A percentile compares a stretch with the other conserved stretches of the same genome.
phyloP scores from a whole-genome alignment of 2,329 filamentous ascomycete species.

The Pestalotiopsis fici region DNA sequence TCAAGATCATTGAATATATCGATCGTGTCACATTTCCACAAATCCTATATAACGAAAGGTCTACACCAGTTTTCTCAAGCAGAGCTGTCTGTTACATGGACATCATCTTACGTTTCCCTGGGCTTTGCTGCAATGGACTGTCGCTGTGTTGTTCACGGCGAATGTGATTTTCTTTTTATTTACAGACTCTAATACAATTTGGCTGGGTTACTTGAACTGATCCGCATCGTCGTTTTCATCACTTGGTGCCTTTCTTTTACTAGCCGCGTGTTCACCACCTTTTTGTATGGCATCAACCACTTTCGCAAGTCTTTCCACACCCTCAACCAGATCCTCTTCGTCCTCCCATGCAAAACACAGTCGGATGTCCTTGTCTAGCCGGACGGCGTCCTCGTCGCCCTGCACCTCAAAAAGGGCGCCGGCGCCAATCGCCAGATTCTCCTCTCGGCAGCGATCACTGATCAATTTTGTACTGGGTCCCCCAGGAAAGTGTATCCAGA shows the following conservation, averaged over 20 bases:
- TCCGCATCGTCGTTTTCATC: background rate
- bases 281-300: slow-evolving; percentile 30
- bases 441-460: slow-evolving; percentile 56
- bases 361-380: slow-evolving; percentile 62
- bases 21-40: too few relatives aligned
- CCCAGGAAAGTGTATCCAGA: slow-evolving; percentile 72
- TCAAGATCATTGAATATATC: too few relatives aligned
- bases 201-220: background rate
- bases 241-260: background rate
- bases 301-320: slow-evolving; percentile 61
- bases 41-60: too few relatives aligned
- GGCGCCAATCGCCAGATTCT: slow-evolving; percentile 67
- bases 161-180: too few relatives aligned
- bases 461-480: slow-evolving; percentile 55
- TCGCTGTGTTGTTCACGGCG: too few relatives aligned
- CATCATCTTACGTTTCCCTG: too few relatives aligned
- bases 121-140: too few relatives aligned
- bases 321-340: slow-evolving; percentile 65
- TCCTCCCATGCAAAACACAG: slow-evolving; percentile 76
- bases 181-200: background rate
- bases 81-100: too few relatives aligned
- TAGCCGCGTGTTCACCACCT: background rate
- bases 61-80: too few relatives aligned
- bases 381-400: slow-evolving; percentile 52
- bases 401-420: slow-evolving; percentile 71